Evolutionary conservation across 768 basidiomycete species (phyloP).

Genomic region (Kockovaella imperatae): DNA sequence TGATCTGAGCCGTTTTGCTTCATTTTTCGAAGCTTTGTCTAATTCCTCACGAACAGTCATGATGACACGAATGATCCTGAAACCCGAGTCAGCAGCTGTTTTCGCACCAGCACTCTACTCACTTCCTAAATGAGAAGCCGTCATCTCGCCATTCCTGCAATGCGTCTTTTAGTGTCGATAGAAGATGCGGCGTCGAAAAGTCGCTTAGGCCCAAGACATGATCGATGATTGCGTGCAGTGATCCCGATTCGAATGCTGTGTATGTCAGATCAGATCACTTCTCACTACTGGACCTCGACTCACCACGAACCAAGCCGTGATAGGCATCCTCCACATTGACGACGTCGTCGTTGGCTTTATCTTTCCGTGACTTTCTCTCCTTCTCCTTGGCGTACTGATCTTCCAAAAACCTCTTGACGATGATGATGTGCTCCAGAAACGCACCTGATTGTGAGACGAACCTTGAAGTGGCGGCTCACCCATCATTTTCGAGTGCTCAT

Average conservation of each 20-base stretch:
- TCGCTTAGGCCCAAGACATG: slow-evolving; percentile 6
- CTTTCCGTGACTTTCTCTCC: neutral
- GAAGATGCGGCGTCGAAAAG: slow-evolving; percentile 10
- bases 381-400: too few relatives aligned
- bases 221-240: neutral
- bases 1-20: neutral
- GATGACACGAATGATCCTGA: slow-evolving; percentile 3
- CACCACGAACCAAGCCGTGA: neutral
- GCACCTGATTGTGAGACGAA: too few relatives aligned
- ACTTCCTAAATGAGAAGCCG: slow-evolving; percentile 8
- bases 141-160: slow-evolving; percentile 8
- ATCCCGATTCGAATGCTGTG: slow-evolving; percentile 4
- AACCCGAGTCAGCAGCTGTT: neutral
- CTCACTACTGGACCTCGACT: too few relatives aligned
- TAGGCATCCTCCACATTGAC: too few relatives aligned
- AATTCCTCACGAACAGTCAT: slow-evolving; percentile 6
- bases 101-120: neutral
- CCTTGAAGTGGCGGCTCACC: slow-evolving; percentile 3
- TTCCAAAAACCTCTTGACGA: too few relatives aligned
- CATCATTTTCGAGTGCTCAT: slow-evolving; percentile 8
- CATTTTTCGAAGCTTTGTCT: neutral
- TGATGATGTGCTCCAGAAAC: too few relatives aligned
- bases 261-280: too few relatives aligned
- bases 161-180: slow-evolving; percentile 1
- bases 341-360: neutral